phyloP scores from a whole-genome alignment of 192 early-diverging fungal species.

The Coemansia umbellata region DNA sequence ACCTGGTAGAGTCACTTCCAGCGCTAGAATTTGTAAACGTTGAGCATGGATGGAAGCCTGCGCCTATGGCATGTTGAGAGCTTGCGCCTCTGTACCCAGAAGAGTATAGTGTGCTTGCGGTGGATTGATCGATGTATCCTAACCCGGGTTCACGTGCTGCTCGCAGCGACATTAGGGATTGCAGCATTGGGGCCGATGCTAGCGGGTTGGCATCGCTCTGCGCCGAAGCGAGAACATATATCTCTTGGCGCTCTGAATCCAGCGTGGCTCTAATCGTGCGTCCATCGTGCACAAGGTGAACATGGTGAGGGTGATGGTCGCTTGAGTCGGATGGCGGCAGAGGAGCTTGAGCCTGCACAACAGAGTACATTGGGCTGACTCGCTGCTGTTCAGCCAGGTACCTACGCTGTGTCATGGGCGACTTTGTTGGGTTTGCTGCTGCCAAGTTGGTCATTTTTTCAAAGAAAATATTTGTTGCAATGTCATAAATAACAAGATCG shows the following conservation, averaged over 20 bases:
- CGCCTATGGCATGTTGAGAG: conserved; percentile 6
- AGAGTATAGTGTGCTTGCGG: conserved; percentile 1
- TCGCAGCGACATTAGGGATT: conserved; percentile 11
- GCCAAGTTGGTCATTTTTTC: conserved; percentile 54
- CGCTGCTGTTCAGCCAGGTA: conserved; percentile 37
- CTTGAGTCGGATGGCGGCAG: conserved; percentile 12
- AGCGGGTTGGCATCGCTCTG: conserved; percentile 28
- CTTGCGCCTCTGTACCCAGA: neutral
- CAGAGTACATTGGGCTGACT: conserved; percentile 8
- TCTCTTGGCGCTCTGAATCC: conserved; percentile 70
- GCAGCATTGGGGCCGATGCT: conserved; percentile 7
- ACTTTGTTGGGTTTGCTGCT: conserved; percentile 5
- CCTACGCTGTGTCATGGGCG: conserved; percentile 36
- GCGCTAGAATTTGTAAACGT: conserved; percentile 24
- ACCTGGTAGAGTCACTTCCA: neutral
- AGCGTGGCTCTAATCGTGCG: conserved; percentile 67
- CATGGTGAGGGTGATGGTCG: conserved; percentile 26
- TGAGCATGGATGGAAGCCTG: conserved; percentile 33
- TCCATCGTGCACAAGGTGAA: conserved; percentile 43
- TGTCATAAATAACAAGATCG: conserved; percentile 82
- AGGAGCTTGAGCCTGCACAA: conserved; percentile 1
- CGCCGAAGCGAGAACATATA: conserved; percentile 68
- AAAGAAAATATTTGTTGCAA: conserved; percentile 71
- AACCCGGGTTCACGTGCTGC: conserved; percentile 8
- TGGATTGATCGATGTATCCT: conserved; percentile 6